A percentile compares a stretch with the other conserved stretches of the same genome.
Evolutionary conservation across 345 rosid genomes (phyloP).

Genomic region (Boechera divaricarpa): DNA sequence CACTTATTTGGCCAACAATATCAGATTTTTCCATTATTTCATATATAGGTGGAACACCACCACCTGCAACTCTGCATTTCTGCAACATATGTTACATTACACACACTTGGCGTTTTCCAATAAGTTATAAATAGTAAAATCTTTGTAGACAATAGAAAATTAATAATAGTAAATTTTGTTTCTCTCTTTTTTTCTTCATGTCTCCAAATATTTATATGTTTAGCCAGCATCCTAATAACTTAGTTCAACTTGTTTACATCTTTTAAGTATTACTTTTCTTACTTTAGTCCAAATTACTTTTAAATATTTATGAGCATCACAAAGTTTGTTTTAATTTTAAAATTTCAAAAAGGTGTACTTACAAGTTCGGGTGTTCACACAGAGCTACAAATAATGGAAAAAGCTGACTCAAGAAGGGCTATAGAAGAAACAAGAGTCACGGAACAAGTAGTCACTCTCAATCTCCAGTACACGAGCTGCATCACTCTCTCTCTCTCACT

Average conservation of each 20-base stretch:
- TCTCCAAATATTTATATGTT: too few relatives aligned
- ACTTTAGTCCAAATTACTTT: background rate
- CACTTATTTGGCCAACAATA: constrained; percentile 30
- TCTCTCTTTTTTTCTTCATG: background rate
- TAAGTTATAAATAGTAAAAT: constrained; percentile 27
- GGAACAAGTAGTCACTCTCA: constrained; percentile 44
- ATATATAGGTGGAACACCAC: constrained; percentile 42
- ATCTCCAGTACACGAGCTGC: constrained; percentile 33
- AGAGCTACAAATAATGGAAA: constrained; percentile 42
- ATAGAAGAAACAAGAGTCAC: constrained; percentile 48
- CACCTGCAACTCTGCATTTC: constrained; percentile 40
- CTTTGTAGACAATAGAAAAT: background rate
- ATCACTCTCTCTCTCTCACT: background rate
- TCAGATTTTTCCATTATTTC: background rate
- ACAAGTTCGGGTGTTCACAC: constrained; percentile 31
- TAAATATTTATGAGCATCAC: background rate
- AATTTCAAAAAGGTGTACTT: constrained; percentile 6
- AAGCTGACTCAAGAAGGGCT: constrained; percentile 44
- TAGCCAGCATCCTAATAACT: too few relatives aligned
- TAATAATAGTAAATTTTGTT: constrained; percentile 15
- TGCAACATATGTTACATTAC: constrained; percentile 29
- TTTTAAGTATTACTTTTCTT: background rate
- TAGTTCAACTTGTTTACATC: background rate
- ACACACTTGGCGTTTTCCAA: constrained; percentile 36
- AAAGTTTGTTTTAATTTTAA: background rate